Base-by-base conservation (phyloP, 352 stramenopile genomes). In the Thraustochytrium sp. region DNA sequence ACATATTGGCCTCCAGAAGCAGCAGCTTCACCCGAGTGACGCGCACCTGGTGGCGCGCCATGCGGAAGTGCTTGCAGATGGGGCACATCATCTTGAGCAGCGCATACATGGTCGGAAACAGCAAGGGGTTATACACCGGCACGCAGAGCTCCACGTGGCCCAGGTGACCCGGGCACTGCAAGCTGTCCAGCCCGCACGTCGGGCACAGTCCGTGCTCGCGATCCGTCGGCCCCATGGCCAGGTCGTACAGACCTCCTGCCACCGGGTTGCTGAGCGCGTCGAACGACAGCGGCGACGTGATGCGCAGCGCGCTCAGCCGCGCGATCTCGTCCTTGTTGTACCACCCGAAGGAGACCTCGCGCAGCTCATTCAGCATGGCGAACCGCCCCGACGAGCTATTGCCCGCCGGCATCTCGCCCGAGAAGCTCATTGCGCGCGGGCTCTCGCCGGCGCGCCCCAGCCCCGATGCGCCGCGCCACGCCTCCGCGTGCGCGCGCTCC, bases 131-230 rank as follows among this genome's bases (percentile, higher is more conserved):
- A 87, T 99, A 99, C 42, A 99, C 90, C 5, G 96, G 96, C 42
- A 99, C 93, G 75, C 93, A 94, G 49, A 99, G 90, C 90, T 99
- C 96, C 82, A 99, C 97, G 90, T 99, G 96, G 36, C 96, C 97
- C 68, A 98, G 88, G 89, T 99, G 97, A 26, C 97, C 97, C 0
- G 97, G 96, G 85, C 97, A 99, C 65, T 97, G 89, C 72, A 95
- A 91, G 86, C 96, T 95, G 61, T 92, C 92, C 85, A 98, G 91
- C 55, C 96, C 93, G 89, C 97, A 99, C 42, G 97, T 99, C 21
- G 92, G 88, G 86, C 94, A 99, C 82, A 96, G 90, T 84, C 74
- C 74, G 31, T 82, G 53, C 40, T 82, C 91, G 73, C 91, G 92
- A 86, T 97, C 92, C 29, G 93, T 90, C 26, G 96, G 96, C 8